A percentile compares a stretch with the other conserved stretches of the same genome.
Evolutionary conservation across 257 asterid genomes (phyloP).

Genomic region (Solanum lignicaule): DNA sequence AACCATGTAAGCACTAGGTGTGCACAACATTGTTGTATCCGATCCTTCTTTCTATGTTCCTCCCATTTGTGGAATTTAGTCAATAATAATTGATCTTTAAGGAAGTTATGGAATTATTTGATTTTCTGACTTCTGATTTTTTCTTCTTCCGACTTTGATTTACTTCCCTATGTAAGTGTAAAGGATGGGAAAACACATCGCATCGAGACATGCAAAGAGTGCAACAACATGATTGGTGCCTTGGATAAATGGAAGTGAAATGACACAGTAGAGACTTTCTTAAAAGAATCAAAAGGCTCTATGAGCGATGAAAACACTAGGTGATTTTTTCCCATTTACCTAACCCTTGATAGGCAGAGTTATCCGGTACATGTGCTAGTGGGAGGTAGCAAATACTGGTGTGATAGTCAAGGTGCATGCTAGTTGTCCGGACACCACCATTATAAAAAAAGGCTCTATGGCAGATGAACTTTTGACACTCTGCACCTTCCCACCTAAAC

Average conservation of each 20-base stretch:
- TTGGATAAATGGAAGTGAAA: neutral
- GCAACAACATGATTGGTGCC: neutral
- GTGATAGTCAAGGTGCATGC: neutral
- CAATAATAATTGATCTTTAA: neutral
- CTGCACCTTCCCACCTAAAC: neutral
- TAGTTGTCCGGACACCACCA: neutral
- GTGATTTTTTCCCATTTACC: neutral
- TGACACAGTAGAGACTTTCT: neutral
- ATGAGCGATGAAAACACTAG: neutral
- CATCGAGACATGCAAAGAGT: neutral
- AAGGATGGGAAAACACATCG: neutral
- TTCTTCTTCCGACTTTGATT: neutral
- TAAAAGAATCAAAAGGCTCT: neutral
- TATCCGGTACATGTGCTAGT: neutral
- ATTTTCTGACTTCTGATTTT: neutral
- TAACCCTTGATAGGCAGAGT: neutral
- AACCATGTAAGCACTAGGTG: conserved; percentile 31
- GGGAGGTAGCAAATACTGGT: neutral
- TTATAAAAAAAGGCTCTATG: neutral
- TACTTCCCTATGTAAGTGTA: neutral
- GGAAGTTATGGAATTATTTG: neutral
- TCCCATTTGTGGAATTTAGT: neutral
- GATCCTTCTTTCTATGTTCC: neutral
- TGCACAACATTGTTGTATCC: conserved; percentile 10
- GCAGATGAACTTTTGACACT: neutral